A percentile compares a stretch with the other conserved stretches of the same genome.
These are phyloP conservation scores for Trematosphaeria pertusa DNA, from an alignment of 2,329 filamentous ascomycete genomes.

Conservation along the genomic window DNA sequence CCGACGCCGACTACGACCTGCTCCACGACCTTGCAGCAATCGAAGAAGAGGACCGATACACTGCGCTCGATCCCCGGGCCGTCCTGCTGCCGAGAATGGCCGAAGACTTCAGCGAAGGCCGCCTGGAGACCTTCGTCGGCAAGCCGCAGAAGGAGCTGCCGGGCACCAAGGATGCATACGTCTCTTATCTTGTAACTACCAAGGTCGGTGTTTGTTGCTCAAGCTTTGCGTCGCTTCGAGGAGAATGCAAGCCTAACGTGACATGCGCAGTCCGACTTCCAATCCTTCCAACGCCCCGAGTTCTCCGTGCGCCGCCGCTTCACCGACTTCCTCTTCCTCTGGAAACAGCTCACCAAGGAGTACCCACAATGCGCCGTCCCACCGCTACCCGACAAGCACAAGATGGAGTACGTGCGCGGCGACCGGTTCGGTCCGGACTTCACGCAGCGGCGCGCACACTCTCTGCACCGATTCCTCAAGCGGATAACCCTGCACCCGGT, in stretches of 20 bases:
- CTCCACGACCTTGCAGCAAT: conserved; percentile 17
- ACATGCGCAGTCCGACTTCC: conserved; percentile 80
- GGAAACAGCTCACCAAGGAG: conserved; percentile 85
- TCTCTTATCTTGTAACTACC: conserved; percentile 93
- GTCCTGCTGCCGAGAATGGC: conserved; percentile 24
- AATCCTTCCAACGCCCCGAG: conserved; percentile 83
- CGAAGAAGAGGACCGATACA: conserved; percentile 1
- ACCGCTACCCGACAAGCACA: conserved; percentile 96
- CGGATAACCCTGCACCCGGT: conserved; percentile 88
- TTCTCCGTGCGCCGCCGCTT: conserved; percentile 88
- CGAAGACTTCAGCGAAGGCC: conserved; percentile 63
- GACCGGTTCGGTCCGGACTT: conserved; percentile 96
- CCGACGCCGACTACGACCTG: conserved; percentile 4
- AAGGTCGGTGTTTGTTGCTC: conserved; percentile 62
- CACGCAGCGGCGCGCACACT: conserved; percentile 85
- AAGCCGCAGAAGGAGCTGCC: conserved; percentile 93
- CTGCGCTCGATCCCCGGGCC: background rate
- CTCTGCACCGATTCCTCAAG: conserved; percentile 87
- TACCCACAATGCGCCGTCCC: conserved; percentile 93
- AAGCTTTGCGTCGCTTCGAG: too few relatives aligned
- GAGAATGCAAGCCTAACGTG: conserved; percentile 10
- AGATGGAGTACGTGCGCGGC: conserved; percentile 97
- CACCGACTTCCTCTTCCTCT: conserved; percentile 97
- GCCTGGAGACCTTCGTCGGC: conserved; percentile 82
- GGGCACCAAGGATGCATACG: conserved; percentile 94